These are phyloP conservation scores for Scheffersomyces segobiensis DNA, from an alignment of 1,139 yeast species.

Conservation along the genomic window DNA sequence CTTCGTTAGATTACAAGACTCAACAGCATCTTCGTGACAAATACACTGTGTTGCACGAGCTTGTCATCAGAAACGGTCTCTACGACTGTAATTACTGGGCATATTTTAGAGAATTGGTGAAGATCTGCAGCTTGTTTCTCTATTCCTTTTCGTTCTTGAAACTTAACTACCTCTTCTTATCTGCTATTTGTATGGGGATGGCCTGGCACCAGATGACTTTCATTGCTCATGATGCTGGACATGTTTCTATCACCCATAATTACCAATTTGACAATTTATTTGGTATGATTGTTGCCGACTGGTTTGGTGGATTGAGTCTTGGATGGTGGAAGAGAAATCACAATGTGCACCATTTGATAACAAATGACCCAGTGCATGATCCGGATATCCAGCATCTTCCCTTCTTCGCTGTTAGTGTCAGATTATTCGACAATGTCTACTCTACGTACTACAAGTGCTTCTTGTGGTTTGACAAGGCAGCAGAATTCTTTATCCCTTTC, in stretches of 20 bases:
- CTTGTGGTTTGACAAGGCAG: slow-evolving; percentile 67
- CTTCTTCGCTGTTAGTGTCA: slow-evolving; percentile 80
- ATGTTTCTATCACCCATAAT: slow-evolving; percentile 76
- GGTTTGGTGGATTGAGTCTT: slow-evolving; percentile 80
- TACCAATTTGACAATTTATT: slow-evolving; percentile 75
- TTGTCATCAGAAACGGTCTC: slow-evolving; percentile 55
- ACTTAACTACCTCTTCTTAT: slow-evolving; percentile 44
- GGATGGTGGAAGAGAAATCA: slow-evolving; percentile 97
- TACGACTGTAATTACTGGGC: slow-evolving; percentile 75
- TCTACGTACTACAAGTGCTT: slow-evolving; percentile 77
- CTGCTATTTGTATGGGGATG: slow-evolving; percentile 69
- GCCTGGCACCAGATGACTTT: slow-evolving; percentile 92
- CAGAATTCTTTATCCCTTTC: slow-evolving; percentile 56
- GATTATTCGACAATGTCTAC: slow-evolving; percentile 65
- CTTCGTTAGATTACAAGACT: slow-evolving; percentile 66
- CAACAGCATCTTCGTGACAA: slow-evolving; percentile 57
- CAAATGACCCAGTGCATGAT: slow-evolving; percentile 91
- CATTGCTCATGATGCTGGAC: slow-evolving; percentile 90
- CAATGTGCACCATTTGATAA: slow-evolving; percentile 83
- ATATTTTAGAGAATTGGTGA: slow-evolving; percentile 63
- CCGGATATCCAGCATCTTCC: slow-evolving; percentile 95
- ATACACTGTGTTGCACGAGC: slow-evolving; percentile 62
- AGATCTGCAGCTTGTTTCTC: slow-evolving; percentile 56
- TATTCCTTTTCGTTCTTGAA: slow-evolving; percentile 53
- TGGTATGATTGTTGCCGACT: slow-evolving; percentile 75